Percentiles rank a stretch among this genome's conserved stretches.
Evolutionary conservation across 306 rosid species (phyloP).

Genomic region (Casuarina glauca): DNA sequence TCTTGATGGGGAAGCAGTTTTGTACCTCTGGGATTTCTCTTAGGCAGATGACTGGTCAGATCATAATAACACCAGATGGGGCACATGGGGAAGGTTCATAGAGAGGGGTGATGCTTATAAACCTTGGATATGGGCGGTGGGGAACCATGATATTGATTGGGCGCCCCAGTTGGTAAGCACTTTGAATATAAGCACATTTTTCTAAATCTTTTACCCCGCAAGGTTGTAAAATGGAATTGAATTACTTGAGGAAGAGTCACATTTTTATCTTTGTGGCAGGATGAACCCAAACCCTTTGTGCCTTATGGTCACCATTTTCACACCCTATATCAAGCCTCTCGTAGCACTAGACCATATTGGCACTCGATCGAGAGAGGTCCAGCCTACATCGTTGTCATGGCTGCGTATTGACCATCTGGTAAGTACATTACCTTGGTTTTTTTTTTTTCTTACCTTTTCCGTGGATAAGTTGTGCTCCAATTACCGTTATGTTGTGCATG

Average conservation of each 20-base stretch:
- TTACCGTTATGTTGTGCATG: too few species aligned
- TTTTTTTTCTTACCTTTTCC: too few species aligned
- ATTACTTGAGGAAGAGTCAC: too few species aligned
- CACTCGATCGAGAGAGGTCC: conserved; percentile 79
- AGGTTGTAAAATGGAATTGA: too few species aligned
- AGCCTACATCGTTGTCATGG: conserved; percentile 62
- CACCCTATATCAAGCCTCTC: conserved; percentile 42
- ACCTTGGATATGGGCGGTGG: conserved; percentile 95
- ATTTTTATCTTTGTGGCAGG: conserved; percentile 16
- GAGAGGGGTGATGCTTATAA: conserved; percentile 86
- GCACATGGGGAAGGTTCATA: conserved; percentile 73
- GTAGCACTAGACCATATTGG: conserved; percentile 55
- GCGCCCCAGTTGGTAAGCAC: conserved; percentile 65
- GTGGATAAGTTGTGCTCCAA: too few species aligned
- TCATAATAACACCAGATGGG: conserved; percentile 78
- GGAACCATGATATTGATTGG: conserved; percentile 82
- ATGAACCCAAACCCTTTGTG: conserved; percentile 66
- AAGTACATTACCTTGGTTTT: background rate
- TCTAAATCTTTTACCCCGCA: too few species aligned
- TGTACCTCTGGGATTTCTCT: conserved; percentile 77
- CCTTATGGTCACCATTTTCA: conserved; percentile 47
- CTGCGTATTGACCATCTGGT: conserved; percentile 75
- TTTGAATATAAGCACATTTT: background rate
- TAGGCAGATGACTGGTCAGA: conserved; percentile 67
- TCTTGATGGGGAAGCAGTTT: conserved; percentile 51